Evolutionary conservation across 345 rosid genomes (phyloP).

Genomic region (Nephelium lappaceum): DNA sequence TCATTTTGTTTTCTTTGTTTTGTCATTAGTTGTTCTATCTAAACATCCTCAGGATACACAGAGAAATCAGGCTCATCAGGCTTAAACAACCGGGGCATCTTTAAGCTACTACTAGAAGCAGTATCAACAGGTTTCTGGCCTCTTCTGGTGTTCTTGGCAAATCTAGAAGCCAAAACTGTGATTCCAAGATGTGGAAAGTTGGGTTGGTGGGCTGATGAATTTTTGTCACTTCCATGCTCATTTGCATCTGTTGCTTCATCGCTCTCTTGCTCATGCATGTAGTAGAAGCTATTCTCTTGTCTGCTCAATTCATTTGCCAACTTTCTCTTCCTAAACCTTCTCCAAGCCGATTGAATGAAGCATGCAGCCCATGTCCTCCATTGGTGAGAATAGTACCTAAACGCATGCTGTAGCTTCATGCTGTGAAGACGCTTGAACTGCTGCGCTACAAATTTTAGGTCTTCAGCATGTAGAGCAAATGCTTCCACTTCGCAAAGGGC

Average conservation of each 20-base stretch:
- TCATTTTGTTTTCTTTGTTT: too few relatives aligned
- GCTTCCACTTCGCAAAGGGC: conserved; percentile 90
- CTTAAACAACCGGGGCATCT: conserved; percentile 77
- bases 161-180: conserved; percentile 67
- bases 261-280: conserved; percentile 28
- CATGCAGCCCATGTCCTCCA: conserved; percentile 96
- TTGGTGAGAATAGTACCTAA: conserved; percentile 92
- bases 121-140: conserved; percentile 52
- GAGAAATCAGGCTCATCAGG: conserved; percentile 82
- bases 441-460: conserved; percentile 77
- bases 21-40: conserved; percentile 15
- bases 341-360: conserved; percentile 85
- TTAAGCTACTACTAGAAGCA: conserved; percentile 52
- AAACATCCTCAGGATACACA: conserved; percentile 37
- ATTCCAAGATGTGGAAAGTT: conserved; percentile 52
- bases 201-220: conserved; percentile 19
- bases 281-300: conserved; percentile 42
- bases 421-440: conserved; percentile 96
- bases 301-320: conserved; percentile 57
- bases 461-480: conserved; percentile 81
- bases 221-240: conserved; percentile 27
- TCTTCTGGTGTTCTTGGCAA: conserved; percentile 66
- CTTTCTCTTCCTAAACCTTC: conserved; percentile 64
- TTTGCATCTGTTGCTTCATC: conserved; percentile 34
- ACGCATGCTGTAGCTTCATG: conserved; percentile 89